Conservation (phyloP, 192 early-diverging fungal species). For the Coemansia sp. region DNA sequence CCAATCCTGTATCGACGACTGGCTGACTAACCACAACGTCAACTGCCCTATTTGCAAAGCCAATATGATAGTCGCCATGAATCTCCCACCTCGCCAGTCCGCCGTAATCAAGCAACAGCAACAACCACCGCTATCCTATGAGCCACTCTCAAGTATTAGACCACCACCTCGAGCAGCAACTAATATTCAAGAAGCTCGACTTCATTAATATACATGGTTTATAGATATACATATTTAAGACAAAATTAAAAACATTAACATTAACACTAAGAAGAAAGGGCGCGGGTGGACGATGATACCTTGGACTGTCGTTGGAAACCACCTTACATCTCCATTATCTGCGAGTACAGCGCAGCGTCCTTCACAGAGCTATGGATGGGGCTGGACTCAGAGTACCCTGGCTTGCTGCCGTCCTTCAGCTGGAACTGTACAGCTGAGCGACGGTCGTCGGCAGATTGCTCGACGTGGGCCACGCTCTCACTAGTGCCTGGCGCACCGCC, state of each 20-base stretch:
- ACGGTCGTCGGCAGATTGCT: slow-evolving; percentile 9
- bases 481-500: not conserved
- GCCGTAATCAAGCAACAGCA: not conserved
- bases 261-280: not conserved
- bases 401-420: slow-evolving; percentile 13
- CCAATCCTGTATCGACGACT: slow-evolving; percentile 58
- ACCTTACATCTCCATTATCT: slow-evolving; percentile 33
- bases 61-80: slow-evolving; percentile 17
- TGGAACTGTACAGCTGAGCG: slow-evolving; percentile 12
- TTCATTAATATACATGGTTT: not conserved
- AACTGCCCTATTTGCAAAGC: slow-evolving; percentile 28
- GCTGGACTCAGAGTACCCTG: slow-evolving; percentile 12
- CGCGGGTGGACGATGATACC: not conserved
- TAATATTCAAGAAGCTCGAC: not conserved
- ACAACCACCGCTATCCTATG: not conserved
- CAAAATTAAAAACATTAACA: not conserved
- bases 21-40: slow-evolving; percentile 24
- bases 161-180: not conserved
- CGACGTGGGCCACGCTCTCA: slow-evolving; percentile 4
- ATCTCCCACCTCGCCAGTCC: slow-evolving; percentile 2
- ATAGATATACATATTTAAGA: not conserved
- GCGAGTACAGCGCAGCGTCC: slow-evolving; percentile 25
- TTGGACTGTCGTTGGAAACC: not conserved
- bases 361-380: slow-evolving; percentile 31
- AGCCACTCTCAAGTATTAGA: not conserved